Conservation (phyloP, 208 protist genomes). For the Blastocrithidia nonstop region DNA sequence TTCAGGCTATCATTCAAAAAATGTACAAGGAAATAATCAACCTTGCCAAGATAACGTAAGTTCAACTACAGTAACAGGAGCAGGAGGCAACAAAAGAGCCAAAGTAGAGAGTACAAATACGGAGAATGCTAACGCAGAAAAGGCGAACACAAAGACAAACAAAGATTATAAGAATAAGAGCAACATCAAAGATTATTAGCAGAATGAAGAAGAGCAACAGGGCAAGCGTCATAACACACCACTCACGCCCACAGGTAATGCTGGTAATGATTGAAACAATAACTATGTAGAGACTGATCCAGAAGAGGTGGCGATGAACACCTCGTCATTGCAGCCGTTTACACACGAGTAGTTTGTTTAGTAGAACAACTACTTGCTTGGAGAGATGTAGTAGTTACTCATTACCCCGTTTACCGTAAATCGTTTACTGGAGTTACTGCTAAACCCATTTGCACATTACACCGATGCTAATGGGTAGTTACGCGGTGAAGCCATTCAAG, state of each 20-base stretch:
- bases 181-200: neutral
- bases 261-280: neutral
- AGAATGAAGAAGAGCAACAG: slow-evolving; percentile 5
- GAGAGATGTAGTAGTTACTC: slow-evolving; percentile 43
- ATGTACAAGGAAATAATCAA: too few species aligned
- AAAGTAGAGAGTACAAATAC: too few species aligned
- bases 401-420: slow-evolving; percentile 59
- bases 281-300: neutral
- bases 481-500: slow-evolving; percentile 49
- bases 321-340: neutral
- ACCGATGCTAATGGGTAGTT: slow-evolving; percentile 14
- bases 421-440: slow-evolving; percentile 55
- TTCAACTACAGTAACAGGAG: too few species aligned
- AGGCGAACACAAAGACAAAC: too few species aligned
- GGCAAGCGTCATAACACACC: neutral
- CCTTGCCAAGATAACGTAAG: too few species aligned
- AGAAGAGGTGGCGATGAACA: neutral
- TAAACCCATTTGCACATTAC: slow-evolving; percentile 21
- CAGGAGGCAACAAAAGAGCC: too few species aligned
- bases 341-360: slow-evolving; percentile 38
- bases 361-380: slow-evolving; percentile 67
- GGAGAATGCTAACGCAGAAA: too few species aligned
- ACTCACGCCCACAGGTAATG: too few species aligned
- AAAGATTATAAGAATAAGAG: neutral
- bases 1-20: too few species aligned